Evolutionary conservation across 768 basidiomycete species (phyloP).

Genomic region (Suillus fuscotomentosus): DNA sequence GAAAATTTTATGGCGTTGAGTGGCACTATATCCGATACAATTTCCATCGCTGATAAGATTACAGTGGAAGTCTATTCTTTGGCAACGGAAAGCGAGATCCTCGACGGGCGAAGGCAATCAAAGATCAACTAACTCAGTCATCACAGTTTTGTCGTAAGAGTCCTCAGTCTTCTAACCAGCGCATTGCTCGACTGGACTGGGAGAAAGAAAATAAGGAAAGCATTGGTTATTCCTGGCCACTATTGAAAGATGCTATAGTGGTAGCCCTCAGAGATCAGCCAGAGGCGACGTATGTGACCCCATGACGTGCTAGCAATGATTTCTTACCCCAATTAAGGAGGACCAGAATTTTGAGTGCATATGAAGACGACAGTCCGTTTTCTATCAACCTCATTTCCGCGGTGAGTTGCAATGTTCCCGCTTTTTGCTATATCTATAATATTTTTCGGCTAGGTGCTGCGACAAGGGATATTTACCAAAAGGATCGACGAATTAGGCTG

Average conservation of each 20-base stretch:
- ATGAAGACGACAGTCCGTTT: conserved; percentile 49
- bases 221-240: conserved; percentile 24
- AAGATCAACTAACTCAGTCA: conserved; percentile 24
- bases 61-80: conserved; percentile 36
- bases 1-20: conserved; percentile 34
- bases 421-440: neutral
- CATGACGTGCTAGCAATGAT: neutral
- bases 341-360: conserved; percentile 48
- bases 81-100: conserved; percentile 25
- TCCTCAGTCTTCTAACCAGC: conserved; percentile 8
- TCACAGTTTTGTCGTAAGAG: conserved; percentile 14
- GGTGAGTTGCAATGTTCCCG: conserved; percentile 30
- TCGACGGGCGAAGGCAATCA: conserved; percentile 27
- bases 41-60: neutral
- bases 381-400: conserved; percentile 60
- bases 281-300: conserved; percentile 21
- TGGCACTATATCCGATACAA: conserved; percentile 13
- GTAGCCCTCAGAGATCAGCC: conserved; percentile 18
- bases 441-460: conserved; percentile 41
- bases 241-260: conserved; percentile 19
- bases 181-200: conserved; percentile 26
- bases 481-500: conserved; percentile 55
- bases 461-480: conserved; percentile 53
- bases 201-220: conserved; percentile 24
- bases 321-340: conserved; percentile 25